phyloP scores from a whole-genome alignment of 1,284 basidiomycete genomes.

The Waitea zeae region DNA sequence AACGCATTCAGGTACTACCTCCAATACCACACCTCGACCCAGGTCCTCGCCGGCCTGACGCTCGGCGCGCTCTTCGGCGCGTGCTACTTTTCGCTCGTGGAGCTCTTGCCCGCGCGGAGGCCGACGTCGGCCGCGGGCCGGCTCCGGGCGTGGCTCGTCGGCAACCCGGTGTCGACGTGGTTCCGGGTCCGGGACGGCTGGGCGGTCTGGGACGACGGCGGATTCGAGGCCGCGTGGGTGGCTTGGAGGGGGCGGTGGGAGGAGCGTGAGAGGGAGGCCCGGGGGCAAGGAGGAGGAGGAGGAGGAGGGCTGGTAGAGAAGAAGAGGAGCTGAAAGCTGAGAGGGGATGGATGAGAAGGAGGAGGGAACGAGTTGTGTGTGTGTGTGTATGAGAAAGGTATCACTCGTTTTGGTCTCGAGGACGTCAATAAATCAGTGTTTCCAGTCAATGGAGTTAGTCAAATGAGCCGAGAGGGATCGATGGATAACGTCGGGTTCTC shows the following conservation, averaged over 20 bases:
- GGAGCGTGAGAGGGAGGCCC: too few relatives aligned
- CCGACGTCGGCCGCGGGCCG: constrained; percentile 36
- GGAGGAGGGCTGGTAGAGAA: too few relatives aligned
- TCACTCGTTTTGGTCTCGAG: too few relatives aligned
- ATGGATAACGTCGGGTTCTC: too few relatives aligned
- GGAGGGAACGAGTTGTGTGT: too few relatives aligned
- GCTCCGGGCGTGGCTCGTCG: constrained; percentile 29
- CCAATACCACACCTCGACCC: constrained; percentile 52
- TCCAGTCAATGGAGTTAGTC: too few relatives aligned
- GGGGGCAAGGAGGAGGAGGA: too few relatives aligned
- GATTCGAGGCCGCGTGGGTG: constrained; percentile 46
- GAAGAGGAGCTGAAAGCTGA: too few relatives aligned
- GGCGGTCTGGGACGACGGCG: constrained; percentile 60
- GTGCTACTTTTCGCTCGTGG: constrained; percentile 37
- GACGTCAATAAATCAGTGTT: too few relatives aligned
- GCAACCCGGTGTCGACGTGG: constrained; percentile 45
- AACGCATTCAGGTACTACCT: constrained; percentile 37
- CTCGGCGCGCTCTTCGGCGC: constrained; percentile 48
- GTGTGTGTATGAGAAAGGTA: too few relatives aligned
- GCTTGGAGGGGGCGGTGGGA: constrained; percentile 28
- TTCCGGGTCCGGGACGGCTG: constrained; percentile 66
- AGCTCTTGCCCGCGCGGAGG: constrained; percentile 34
- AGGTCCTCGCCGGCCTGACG: constrained; percentile 56
- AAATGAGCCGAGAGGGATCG: too few relatives aligned
- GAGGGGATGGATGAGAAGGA: too few relatives aligned